phyloP scores from a whole-genome alignment of 139 green algal species.

The Spirogloea muscicola region DNA sequence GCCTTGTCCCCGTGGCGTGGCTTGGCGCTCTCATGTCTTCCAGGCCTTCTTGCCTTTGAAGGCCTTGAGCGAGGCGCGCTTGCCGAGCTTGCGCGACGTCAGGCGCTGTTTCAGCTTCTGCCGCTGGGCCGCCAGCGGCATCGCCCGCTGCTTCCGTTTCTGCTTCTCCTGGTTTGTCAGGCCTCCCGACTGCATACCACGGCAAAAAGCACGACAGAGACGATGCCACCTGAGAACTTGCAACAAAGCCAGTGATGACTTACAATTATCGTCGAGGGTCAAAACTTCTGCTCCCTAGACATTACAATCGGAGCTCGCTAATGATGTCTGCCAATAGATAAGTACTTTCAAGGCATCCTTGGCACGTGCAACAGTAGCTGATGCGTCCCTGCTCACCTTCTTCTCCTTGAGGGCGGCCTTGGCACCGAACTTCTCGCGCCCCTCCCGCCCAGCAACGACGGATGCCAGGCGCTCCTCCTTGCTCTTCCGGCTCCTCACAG shows the following conservation, averaged over 20 bases:
- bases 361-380: too few relatives aligned
- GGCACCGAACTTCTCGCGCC: constrained; percentile 73
- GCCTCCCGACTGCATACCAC: constrained; percentile 72
- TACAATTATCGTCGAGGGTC: background rate
- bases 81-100: background rate
- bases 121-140: constrained; percentile 78
- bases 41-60: constrained; percentile 44
- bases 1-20: too few relatives aligned
- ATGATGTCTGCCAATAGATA: too few relatives aligned
- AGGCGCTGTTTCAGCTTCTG: constrained; percentile 28
- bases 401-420: constrained; percentile 59
- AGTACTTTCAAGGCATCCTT: too few relatives aligned
- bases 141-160: constrained; percentile 60
- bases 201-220: too few relatives aligned
- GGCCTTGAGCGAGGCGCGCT: background rate
- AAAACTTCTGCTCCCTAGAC: too few relatives aligned
- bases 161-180: constrained; percentile 86
- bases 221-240: background rate
- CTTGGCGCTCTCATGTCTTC: too few relatives aligned
- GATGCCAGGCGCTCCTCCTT: constrained; percentile 79
- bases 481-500: constrained; percentile 51
- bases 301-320: too few relatives aligned
- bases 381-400: constrained; percentile 69
- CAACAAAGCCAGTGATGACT: background rate
- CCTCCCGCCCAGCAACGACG: constrained; percentile 76